Evolutionary conservation across 805 yeast genomes (phyloP).

Genomic region (Myxozyma monticola): DNA sequence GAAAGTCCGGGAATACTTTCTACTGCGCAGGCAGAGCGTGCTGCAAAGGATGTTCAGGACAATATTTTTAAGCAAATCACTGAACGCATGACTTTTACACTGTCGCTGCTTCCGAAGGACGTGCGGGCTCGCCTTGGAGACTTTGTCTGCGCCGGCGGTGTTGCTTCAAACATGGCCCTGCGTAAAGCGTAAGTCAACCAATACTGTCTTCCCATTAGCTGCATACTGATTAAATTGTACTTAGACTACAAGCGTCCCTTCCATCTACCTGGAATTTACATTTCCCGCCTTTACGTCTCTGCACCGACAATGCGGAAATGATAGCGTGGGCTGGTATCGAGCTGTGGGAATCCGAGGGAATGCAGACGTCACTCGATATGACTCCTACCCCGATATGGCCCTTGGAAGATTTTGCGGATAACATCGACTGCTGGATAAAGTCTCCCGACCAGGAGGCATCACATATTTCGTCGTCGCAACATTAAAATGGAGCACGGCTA

Average conservation of each 20-base stretch:
- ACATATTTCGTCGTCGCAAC: too few relatives aligned
- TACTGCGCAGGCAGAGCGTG: neutral
- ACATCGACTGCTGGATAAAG: constrained; percentile 14
- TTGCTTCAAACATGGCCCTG: constrained; percentile 69
- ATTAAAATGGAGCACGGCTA: too few relatives aligned
- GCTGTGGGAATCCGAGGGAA: constrained; percentile 56
- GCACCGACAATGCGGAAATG: constrained; percentile 96
- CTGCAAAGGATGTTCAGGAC: constrained; percentile 46
- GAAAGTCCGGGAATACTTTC: constrained; percentile 8
- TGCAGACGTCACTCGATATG: constrained; percentile 53
- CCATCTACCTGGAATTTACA: constrained; percentile 7
- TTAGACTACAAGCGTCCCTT: constrained; percentile 2
- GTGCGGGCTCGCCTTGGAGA: constrained; percentile 41
- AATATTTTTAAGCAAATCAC: constrained; percentile 71
- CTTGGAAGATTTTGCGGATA: constrained; percentile 5
- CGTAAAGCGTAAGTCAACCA: constrained; percentile 53
- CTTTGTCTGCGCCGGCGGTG: constrained; percentile 92
- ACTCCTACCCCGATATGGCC: constrained; percentile 77
- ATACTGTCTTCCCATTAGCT: neutral
- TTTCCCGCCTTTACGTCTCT: constrained; percentile 68
- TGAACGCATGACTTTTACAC: constrained; percentile 57
- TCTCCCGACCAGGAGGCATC: constrained; percentile 1
- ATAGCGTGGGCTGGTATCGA: constrained; percentile 98
- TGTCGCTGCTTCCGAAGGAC: constrained; percentile 32
- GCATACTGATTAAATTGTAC: neutral